Conservation (phyloP, 2,329 filamentous ascomycete species). For the Verticillium albo-atrum region DNA sequence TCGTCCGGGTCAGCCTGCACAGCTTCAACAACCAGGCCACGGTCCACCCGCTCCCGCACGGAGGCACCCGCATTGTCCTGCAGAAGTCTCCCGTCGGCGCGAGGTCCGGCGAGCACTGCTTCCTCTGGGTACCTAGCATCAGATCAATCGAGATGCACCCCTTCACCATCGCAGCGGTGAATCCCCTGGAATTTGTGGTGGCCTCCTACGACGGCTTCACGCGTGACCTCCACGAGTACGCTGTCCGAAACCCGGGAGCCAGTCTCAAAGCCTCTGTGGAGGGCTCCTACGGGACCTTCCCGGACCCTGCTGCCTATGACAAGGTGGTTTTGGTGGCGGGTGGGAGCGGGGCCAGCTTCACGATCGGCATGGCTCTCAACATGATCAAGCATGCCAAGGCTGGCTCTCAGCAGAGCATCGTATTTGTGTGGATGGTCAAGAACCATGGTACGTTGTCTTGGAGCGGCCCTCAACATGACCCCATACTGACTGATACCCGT, state of each 20-base stretch:
- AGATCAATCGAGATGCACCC: conserved; percentile 56
- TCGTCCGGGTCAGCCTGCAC: conserved; percentile 36
- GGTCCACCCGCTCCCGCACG: conserved; percentile 47
- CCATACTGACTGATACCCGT: neutral
- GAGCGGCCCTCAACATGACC: neutral
- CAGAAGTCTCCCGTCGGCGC: conserved; percentile 42
- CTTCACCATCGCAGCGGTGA: conserved; percentile 53
- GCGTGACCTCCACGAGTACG: conserved; percentile 40
- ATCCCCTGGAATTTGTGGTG: conserved; percentile 55
- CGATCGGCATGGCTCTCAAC: conserved; percentile 32
- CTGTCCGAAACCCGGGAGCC: conserved; percentile 34
- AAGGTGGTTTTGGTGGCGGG: conserved; percentile 18
- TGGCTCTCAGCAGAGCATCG: conserved; percentile 19
- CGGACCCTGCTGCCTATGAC: conserved; percentile 30
- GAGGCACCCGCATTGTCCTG: conserved; percentile 51
- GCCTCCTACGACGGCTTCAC: conserved; percentile 54
- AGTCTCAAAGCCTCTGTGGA: conserved; percentile 43
- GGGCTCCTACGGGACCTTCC: conserved; percentile 49
- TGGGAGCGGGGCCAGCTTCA: conserved; percentile 57
- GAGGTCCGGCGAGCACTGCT: conserved; percentile 55
- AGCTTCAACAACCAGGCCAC: conserved; percentile 46
- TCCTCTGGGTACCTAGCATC: conserved; percentile 58
- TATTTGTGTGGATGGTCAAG: conserved; percentile 36
- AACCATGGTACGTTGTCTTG: conserved; percentile 23
- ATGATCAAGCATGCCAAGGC: conserved; percentile 22